Evolutionary conservation across 2,329 filamentous ascomycete genomes (phyloP).

Genomic region (Venturiaceae sp.): DNA sequence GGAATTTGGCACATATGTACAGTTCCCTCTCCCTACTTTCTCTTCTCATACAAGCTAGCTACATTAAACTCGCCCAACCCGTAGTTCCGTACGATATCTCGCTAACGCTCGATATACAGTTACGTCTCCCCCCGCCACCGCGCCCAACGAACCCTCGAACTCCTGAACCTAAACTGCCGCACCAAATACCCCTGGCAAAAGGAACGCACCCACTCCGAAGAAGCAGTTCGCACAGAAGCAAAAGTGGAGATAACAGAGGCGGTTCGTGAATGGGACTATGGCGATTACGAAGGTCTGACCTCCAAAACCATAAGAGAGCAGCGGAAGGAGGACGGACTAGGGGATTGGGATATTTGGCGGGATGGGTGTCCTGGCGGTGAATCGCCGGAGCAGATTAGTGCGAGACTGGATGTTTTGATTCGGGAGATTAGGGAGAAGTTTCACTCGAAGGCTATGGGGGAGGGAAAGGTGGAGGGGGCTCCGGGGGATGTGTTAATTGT

Average conservation of each 20-base stretch:
- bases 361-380: constrained; percentile 80
- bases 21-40: constrained; percentile 19
- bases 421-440: constrained; percentile 52
- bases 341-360: constrained; percentile 75
- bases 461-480: constrained; percentile 28
- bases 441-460: constrained; percentile 11
- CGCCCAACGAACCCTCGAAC: constrained; percentile 81
- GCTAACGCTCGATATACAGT: constrained; percentile 22
- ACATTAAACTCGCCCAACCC: constrained; percentile 5
- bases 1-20: constrained; percentile 73
- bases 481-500: constrained; percentile 63
- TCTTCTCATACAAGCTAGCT: constrained; percentile 1
- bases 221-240: constrained; percentile 24
- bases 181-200: constrained; percentile 61
- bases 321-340: constrained; percentile 40
- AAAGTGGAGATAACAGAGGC: constrained; percentile 40
- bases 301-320: constrained; percentile 38
- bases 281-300: constrained; percentile 50
- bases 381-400: constrained; percentile 61
- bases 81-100: too few species aligned
- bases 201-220: constrained; percentile 12
- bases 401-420: constrained; percentile 64
- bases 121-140: constrained; percentile 82
- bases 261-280: constrained; percentile 54
- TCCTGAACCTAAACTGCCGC: constrained; percentile 65